Evolutionary conservation across 1,284 basidiomycete species (phyloP), one percentile per base, ranked within the genome.

Genomic region (Inonotus hispidus): DNA sequence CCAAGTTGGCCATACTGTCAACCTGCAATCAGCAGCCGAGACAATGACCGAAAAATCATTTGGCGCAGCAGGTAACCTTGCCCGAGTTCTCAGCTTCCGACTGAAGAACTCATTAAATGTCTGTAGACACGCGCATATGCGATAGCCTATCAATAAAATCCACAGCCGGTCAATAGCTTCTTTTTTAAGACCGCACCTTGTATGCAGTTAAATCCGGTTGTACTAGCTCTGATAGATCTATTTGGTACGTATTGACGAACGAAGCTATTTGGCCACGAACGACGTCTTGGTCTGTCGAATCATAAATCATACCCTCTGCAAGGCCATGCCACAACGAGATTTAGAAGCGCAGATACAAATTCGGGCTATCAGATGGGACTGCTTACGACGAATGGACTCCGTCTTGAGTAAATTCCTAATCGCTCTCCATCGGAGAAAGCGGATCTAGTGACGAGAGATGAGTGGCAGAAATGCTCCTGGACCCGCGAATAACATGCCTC

Each of bases 31-130:
- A 0, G 82, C 79, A 6, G 76, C 74, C n/a, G 74, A 77, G 39
- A 75, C 73, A 54, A 83, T 66, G 43, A 78, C 68, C 0, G 56
- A 63, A 2, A 71, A 68, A 64, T 83, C 77, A 1, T 73, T 68
- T 0, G 76, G 75, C 6, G 73, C 70, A 1, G 75, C 75, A 35
- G 79, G 73, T 0, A 79, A 78, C 19, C 83, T 71, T 5, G 80
- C 80, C n/a, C 72, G 72, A 2, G 77, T 70, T 45, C 73, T 72
- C 11, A 85, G 71, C 49, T 74, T 69, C 21, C 82, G 78, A 38
- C 77, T 76, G 72, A 84, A 84, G 71, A 85, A 84, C 16, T 78
- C 71, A 70, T 84, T 85, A 72, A 85, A 83, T 0, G 78, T 82
- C 73, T 77, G 70, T n/a, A 25, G 19, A 19, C 16, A 39, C 10